These are phyloP conservation scores for Linnemannia hyalina DNA, from an alignment of 192 early-diverging fungal genomes.

Conservation along the genomic window DNA sequence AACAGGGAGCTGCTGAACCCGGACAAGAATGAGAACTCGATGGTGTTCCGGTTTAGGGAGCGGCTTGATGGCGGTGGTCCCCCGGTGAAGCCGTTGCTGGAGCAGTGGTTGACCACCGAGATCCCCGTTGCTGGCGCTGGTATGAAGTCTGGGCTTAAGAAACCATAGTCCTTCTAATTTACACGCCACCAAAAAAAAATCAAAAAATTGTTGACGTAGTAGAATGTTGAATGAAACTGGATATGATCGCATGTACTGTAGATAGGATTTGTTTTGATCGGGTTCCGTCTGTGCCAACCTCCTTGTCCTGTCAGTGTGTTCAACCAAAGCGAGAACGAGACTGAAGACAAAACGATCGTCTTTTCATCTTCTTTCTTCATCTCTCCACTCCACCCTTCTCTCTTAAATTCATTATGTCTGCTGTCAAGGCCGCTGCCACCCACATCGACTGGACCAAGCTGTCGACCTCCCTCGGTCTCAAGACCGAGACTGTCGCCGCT, in stretches of 20 bases:
- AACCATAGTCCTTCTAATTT: not conserved
- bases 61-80: conserved; percentile 49
- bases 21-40: conserved; percentile 49
- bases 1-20: conserved; percentile 59
- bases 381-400: conserved; percentile 1
- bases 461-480: conserved; percentile 80
- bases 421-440: conserved; percentile 67
- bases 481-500: conserved; percentile 90
- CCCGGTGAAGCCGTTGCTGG: conserved; percentile 45
- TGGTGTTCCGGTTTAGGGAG: conserved; percentile 53
- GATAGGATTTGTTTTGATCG: conserved; percentile 6
- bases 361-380: not conserved
- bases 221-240: not conserved
- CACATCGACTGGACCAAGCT: conserved; percentile 92
- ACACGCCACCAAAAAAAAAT: not conserved
- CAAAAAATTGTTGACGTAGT: not conserved
- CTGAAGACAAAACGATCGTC: not conserved
- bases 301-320: too few relatives aligned
- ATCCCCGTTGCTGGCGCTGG: conserved; percentile 30
- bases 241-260: not conserved
- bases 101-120: conserved; percentile 50
- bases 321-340: too few relatives aligned
- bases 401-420: conserved; percentile 44
- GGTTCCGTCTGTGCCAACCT: not conserved
- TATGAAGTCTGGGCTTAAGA: not conserved